Base-by-base conservation (phyloP, 805 yeast species). In the Jamesozyma gamospora region DNA sequence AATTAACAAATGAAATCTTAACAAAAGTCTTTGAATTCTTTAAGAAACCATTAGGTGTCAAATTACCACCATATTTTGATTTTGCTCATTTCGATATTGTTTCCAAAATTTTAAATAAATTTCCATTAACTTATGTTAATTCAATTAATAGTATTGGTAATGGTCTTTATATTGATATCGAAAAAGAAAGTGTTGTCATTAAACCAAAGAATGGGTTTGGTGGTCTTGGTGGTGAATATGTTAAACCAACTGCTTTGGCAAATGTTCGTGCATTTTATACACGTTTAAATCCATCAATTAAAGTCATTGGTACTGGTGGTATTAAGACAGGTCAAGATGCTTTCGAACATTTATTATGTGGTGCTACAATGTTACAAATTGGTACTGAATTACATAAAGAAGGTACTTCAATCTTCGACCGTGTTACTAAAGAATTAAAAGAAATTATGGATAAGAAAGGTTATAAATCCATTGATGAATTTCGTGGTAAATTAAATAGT, bases 181-280 rank as follows among this genome's bases (percentile, higher is more conserved):
- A 55, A 8, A 47, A 41, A 19, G 59, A 56, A 40, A 43, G 49
- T 28, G 59, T 55, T n/a, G 60, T 55, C 4, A 50, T 56, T 34
- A 56, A 54, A 36, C 62, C 62, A 34, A 56, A 56, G 43, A 39
- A 50, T 38, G 60, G 62, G 15, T 56, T 55, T 42, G 62, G 60
- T 26, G 62, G 62, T 35, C 49, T 56, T 38, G 62, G 62, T 32
- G 60, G 62, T 31, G 58, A 56, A 27, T 56, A 55, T 37, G 51
- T 54, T 31, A 56, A 56, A 33, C 62, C 62, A 21, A 56, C 60
- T 16, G 62, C 62, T 13, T 42, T 56, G 25, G 62, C 60, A 3
- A 56, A 56, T 39, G 62, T 56, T 16, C 50, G 60, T 21, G 62
- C 60, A 4, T 56, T 56, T 39, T 55, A 56, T 44, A 50, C 52